Percentiles rank a stretch among this genome's conserved stretches.
phyloP scores from a whole-genome alignment of 1,139 yeast species.

The Spathaspora sp. region DNA sequence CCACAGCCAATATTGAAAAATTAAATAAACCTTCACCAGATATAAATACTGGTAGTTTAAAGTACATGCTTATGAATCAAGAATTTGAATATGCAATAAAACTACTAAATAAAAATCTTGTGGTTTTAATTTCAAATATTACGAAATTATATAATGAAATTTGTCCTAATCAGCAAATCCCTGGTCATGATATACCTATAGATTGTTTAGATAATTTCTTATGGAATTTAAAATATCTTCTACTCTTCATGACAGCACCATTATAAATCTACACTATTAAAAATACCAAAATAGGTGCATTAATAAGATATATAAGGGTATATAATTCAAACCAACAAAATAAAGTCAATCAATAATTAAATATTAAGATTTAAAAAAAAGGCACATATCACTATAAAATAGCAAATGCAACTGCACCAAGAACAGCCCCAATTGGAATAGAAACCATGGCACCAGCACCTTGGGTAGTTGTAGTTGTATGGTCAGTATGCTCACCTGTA shows the following conservation, averaged over 20 bases:
- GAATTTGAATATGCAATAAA: slow-evolving; percentile 36
- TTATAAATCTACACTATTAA: slow-evolving; percentile 3
- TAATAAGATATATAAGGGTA: not conserved
- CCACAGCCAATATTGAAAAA: slow-evolving; percentile 23
- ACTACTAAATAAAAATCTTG: slow-evolving; percentile 34
- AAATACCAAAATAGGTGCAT: not conserved
- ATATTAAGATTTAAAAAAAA: no score
- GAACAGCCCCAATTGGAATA: slow-evolving; percentile 35
- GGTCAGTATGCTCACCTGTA: slow-evolving; percentile 5
- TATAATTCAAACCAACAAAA: not conserved
- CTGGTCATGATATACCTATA: slow-evolving; percentile 28
- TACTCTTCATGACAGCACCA: slow-evolving; percentile 37
- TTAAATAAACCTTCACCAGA: slow-evolving; percentile 6
- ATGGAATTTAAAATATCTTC: slow-evolving; percentile 42
- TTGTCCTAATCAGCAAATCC: slow-evolving; percentile 14
- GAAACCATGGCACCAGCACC: slow-evolving; percentile 16
- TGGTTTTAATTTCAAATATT: slow-evolving; percentile 25
- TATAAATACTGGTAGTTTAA: slow-evolving; percentile 11
- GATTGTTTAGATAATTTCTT: slow-evolving; percentile 44
- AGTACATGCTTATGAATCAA: slow-evolving; percentile 20
- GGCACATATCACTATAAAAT: slow-evolving; percentile 35
- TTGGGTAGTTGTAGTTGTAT: slow-evolving; percentile 5
- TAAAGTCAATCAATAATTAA: not conserved
- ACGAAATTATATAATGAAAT: slow-evolving; percentile 19
- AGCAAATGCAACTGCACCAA: slow-evolving; percentile 38